A percentile compares a stretch with the other conserved stretches of the same genome.
These are phyloP conservation scores for Aspergillus thermomutatus DNA, from an alignment of 2,329 filamentous ascomycete genomes.

Conservation along the genomic window DNA sequence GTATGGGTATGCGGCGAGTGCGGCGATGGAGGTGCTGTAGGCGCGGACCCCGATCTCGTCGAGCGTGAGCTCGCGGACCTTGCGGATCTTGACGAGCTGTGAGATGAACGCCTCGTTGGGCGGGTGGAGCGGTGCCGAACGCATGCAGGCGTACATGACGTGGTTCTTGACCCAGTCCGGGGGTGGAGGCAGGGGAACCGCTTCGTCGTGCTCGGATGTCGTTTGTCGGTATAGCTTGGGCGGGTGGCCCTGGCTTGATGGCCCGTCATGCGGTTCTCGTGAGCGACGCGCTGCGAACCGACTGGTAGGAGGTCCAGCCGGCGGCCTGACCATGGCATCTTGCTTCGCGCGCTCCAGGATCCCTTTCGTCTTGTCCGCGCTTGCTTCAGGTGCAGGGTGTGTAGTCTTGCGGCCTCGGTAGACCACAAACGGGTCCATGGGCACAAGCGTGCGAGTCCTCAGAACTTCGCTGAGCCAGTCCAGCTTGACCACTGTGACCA, in stretches of 20 bases:
- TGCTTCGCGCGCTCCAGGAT: slow-evolving; percentile 56
- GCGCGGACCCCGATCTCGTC: slow-evolving; percentile 80
- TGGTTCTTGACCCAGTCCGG: slow-evolving; percentile 67
- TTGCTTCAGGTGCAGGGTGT: slow-evolving; percentile 25
- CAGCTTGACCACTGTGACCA: slow-evolving; percentile 50
- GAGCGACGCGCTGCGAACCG: slow-evolving; percentile 17
- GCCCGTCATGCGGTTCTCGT: slow-evolving; percentile 17
- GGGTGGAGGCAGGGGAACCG: slow-evolving; percentile 56
- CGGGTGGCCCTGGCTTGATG: slow-evolving; percentile 24
- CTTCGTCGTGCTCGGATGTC: slow-evolving; percentile 72
- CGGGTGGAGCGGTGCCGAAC: slow-evolving; percentile 65
- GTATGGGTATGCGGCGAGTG: slow-evolving; percentile 76
- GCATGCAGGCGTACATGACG: slow-evolving; percentile 73
- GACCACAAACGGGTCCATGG: slow-evolving; percentile 49
- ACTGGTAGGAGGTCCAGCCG: neutral
- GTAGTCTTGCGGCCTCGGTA: slow-evolving; percentile 48
- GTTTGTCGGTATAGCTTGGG: slow-evolving; percentile 62
- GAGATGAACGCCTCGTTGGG: slow-evolving; percentile 75
- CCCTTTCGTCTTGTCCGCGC: slow-evolving; percentile 12
- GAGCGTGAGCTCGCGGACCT: slow-evolving; percentile 64
- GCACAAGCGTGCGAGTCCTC: slow-evolving; percentile 39
- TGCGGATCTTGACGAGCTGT: slow-evolving; percentile 70
- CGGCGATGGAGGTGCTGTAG: slow-evolving; percentile 82
- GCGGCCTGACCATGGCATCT: slow-evolving; percentile 35
- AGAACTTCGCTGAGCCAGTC: slow-evolving; percentile 54